A percentile compares a stretch with the other conserved stretches of the same genome.
These are phyloP conservation scores for Penicillium paxilli DNA, from an alignment of 495 filamentous ascomycete genomes.

Conservation along the genomic window DNA sequence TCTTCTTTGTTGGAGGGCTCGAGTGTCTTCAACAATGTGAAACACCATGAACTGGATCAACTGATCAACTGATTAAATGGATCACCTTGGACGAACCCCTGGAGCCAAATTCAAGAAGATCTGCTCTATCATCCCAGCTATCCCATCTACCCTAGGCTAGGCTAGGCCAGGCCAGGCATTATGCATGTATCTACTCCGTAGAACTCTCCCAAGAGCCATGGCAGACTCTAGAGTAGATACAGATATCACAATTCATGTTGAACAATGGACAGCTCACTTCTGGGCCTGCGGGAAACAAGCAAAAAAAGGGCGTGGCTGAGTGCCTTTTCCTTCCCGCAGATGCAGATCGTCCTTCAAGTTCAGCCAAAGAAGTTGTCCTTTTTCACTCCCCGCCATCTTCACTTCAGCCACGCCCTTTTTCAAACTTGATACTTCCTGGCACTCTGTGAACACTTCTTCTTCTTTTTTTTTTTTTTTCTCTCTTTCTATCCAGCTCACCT, in stretches of 20 bases:
- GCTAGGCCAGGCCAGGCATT: no score
- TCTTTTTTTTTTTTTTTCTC: neutral
- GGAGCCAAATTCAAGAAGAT: no score
- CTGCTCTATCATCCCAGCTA: no score
- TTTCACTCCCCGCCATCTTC: slow-evolving; percentile 26
- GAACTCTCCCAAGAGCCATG: no score
- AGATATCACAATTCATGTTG: neutral
- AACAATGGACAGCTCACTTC: neutral
- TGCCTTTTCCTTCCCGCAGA: no score
- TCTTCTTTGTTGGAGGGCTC: neutral
- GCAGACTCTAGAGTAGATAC: no score
- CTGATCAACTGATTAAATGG: no score
- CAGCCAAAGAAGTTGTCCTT: slow-evolving; percentile 17
- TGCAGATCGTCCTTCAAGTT: slow-evolving; percentile 23
- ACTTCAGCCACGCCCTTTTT: slow-evolving; percentile 16
- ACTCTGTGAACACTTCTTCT: no score
- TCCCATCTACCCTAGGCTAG: no score
- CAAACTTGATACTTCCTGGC: neutral
- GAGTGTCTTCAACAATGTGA: neutral
- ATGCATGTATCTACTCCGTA: no score
- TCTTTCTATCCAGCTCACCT: neutral
- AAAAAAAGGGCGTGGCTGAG: slow-evolving; percentile 20
- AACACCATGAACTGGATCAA: neutral
- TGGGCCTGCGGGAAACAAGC: no score
- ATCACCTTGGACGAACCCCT: neutral